Evolutionary conservation across 352 stramenopile species (phyloP).

Genomic region (Globisporangium canariense): DNA sequence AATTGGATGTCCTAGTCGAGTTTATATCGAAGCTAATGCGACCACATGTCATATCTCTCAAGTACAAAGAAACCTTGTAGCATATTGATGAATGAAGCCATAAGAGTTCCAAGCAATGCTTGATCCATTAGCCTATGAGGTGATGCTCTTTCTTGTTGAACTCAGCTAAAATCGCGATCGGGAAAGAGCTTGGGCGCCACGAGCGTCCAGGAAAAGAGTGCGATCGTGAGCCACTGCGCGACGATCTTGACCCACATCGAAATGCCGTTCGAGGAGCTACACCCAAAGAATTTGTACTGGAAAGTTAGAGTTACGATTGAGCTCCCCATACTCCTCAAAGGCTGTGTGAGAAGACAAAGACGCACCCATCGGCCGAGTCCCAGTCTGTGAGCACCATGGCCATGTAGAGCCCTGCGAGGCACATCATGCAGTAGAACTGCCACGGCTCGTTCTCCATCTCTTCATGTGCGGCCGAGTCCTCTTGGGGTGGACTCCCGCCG

Average conservation of each 20-base stretch:
- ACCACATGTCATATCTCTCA: too few species aligned
- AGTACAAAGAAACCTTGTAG: too few species aligned
- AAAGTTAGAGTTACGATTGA: too few species aligned
- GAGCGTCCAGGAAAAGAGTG: conserved; percentile 94
- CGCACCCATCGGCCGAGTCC: conserved; percentile 79
- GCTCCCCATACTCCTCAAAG: too few species aligned
- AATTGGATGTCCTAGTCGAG: background rate
- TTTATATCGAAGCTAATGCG: too few species aligned
- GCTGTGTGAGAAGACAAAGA: background rate
- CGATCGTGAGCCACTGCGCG: conserved; percentile 92
- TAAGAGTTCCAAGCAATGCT: too few species aligned
- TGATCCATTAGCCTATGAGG: too few species aligned
- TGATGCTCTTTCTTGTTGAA: background rate
- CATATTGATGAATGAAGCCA: too few species aligned
- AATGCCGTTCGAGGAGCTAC: conserved; percentile 53
- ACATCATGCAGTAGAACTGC: conserved; percentile 94
- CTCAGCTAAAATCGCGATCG: conserved; percentile 85
- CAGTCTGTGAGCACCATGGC: conserved; percentile 95
- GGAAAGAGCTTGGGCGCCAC: conserved; percentile 93
- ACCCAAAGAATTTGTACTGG: background rate
- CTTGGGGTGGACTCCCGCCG: background rate
- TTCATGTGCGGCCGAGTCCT: background rate
- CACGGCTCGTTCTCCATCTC: conserved; percentile 61
- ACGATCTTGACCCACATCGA: conserved; percentile 96
- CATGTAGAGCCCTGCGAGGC: conserved; percentile 91